Evolutionary conservation across 805 yeast genomes (phyloP).

Genomic region (Monosporozyma solicola): DNA sequence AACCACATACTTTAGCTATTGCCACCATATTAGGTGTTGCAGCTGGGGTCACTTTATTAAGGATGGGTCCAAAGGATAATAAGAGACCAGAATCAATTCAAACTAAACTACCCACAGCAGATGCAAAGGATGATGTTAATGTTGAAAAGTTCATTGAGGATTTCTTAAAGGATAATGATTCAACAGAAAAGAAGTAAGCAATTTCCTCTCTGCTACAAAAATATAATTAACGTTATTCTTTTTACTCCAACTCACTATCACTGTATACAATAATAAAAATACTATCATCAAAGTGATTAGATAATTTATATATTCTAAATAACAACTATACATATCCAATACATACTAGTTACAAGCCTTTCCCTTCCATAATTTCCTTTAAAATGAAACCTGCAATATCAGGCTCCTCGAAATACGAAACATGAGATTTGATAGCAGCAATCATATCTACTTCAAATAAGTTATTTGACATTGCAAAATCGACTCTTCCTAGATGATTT

Average conservation of each 20-base stretch:
- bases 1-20: slow-evolving; percentile 75
- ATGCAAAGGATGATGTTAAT: slow-evolving; percentile 14
- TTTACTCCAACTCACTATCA: background rate
- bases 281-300: background rate
- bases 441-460: slow-evolving; percentile 70
- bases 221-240: background rate
- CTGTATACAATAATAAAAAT: background rate
- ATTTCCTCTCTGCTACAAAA: background rate
- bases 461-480: slow-evolving; percentile 70
- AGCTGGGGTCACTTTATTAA: background rate
- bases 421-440: slow-evolving; percentile 80
- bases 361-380: slow-evolving; percentile 37
- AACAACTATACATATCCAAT: background rate
- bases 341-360: background rate
- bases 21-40: slow-evolving; percentile 41
- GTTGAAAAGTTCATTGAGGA: slow-evolving; percentile 22
- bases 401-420: slow-evolving; percentile 77
- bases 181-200: background rate
- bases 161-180: slow-evolving; percentile 15
- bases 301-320: background rate
- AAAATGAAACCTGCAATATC: slow-evolving; percentile 76
- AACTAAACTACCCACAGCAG: background rate
- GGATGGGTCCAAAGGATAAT: slow-evolving; percentile 1
- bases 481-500: slow-evolving; percentile 72
- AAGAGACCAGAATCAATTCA: background rate